Conservation (phyloP, 345 rosid species). For the Citrus reticulata region DNA sequence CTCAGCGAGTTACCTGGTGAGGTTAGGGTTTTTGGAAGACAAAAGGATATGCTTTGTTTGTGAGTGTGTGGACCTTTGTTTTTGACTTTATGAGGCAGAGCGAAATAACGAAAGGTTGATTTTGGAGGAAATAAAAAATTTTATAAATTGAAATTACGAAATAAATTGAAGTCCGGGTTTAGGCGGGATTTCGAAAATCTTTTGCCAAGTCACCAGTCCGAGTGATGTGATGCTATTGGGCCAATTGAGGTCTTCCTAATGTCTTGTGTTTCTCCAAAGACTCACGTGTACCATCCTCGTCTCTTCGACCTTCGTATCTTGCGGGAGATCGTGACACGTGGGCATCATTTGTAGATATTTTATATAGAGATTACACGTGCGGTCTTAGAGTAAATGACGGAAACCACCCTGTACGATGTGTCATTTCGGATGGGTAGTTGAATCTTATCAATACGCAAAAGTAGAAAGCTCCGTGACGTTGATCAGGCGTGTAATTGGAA, state of each 20-base stretch:
- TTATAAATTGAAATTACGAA: constrained; percentile 7
- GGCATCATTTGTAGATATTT: not conserved
- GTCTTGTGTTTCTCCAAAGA: not conserved
- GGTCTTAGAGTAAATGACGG: not conserved
- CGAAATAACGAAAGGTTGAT: constrained; percentile 17
- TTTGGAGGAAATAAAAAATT: constrained; percentile 13
- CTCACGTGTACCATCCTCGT: not conserved
- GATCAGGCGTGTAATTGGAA: not conserved
- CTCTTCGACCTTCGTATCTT: not conserved
- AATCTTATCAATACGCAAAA: not conserved
- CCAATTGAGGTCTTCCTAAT: too few relatives aligned
- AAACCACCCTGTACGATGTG: not conserved
- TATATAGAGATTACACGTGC: not conserved
- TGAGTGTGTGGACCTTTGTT: not conserved
- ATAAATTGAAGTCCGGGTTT: constrained; percentile 30
- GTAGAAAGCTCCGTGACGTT: not conserved
- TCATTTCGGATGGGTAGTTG: not conserved
- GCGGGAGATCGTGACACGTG: constrained; percentile 1
- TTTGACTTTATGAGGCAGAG: not conserved
- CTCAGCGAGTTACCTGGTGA: constrained; percentile 23
- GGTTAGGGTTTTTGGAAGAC: constrained; percentile 30
- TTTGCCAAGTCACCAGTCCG: constrained; percentile 40
- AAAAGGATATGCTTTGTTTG: constrained; percentile 11
- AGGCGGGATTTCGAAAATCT: constrained; percentile 55
- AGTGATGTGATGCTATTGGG: constrained; percentile 14